Evolutionary conservation across 805 yeast genomes (phyloP).

Genomic region (Alloascoidea hylecoeti): DNA sequence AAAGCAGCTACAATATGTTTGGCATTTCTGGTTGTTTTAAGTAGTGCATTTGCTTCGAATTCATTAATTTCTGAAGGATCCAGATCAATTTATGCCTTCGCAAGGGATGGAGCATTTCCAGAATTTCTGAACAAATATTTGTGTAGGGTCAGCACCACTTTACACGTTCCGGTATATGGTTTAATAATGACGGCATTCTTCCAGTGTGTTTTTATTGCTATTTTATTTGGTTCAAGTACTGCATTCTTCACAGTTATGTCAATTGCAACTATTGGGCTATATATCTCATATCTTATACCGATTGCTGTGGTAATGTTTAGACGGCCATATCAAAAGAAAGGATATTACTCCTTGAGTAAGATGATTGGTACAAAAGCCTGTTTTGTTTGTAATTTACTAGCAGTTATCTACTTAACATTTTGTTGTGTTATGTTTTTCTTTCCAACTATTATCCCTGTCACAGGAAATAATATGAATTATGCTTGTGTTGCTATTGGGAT

Average conservation of each 20-base stretch:
- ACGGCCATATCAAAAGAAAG: constrained; percentile 3
- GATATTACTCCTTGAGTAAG: constrained; percentile 8
- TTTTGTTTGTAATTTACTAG: constrained; percentile 11
- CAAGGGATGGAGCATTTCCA: constrained; percentile 3
- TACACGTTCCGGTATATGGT: neutral
- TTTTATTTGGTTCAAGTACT: constrained; percentile 9
- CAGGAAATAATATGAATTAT: constrained; percentile 14
- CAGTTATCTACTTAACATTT: constrained; percentile 9
- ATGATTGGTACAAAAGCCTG: constrained; percentile 7
- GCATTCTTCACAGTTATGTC: constrained; percentile 11
- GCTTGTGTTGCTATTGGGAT: too few species aligned
- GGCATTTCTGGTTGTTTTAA: constrained; percentile 9
- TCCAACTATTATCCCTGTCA: constrained; percentile 15
- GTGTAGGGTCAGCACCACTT: neutral
- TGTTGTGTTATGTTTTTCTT: constrained; percentile 13
- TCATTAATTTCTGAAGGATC: constrained; percentile 2
- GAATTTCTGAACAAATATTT: too few species aligned
- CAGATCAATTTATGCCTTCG: constrained; percentile 2
- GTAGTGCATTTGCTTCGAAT: constrained; percentile 10
- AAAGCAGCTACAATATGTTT: constrained; percentile 4
- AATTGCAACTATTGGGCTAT: constrained; percentile 11
- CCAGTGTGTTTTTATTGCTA: constrained; percentile 8
- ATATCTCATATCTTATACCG: constrained; percentile 10
- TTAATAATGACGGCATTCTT: constrained; percentile 1
- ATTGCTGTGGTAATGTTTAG: constrained; percentile 7